Percentiles rank a stretch among this genome's conserved stretches.
Evolutionary conservation across 345 rosid genomes (phyloP).

Genomic region (Brassica napus): Da-Ae NC_063446.1:66648501-66649000

Average conservation of each 20-base stretch:
- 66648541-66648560: neutral
- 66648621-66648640: neutral
- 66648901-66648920: slow-evolving; percentile 30
- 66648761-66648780: slow-evolving; percentile 28
- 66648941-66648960: neutral
- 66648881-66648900: slow-evolving; percentile 45
- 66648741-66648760: slow-evolving; percentile 2
- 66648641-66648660: neutral
- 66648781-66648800: slow-evolving; percentile 24
- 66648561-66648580: neutral
- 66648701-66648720: neutral
- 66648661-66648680: neutral
- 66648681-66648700: neutral
- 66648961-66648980: neutral
- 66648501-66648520: neutral
- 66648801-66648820: neutral
- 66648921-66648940: neutral
- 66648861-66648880: slow-evolving; percentile 26
- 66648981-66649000: neutral
- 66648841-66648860: neutral
- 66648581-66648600: neutral
- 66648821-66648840: slow-evolving; percentile 6
- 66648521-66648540: slow-evolving; percentile 6
- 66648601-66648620: neutral
- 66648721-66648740: neutral